Conservation (phyloP, 2,329 filamentous ascomycete genomes). For the Colletotrichum endophyticum region DNA sequence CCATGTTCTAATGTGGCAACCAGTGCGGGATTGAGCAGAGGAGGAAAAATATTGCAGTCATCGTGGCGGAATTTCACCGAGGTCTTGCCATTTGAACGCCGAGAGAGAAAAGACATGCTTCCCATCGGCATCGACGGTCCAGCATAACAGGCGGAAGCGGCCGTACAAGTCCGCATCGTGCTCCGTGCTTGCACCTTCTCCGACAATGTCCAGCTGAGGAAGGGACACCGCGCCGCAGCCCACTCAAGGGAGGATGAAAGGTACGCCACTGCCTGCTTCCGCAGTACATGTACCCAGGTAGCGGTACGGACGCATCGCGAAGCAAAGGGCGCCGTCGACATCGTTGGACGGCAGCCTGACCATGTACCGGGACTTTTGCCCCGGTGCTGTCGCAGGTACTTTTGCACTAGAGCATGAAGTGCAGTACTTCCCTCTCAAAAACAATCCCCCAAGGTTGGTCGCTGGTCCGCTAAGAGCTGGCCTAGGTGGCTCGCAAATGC, state of each 20-base stretch:
- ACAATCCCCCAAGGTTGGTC: not conserved
- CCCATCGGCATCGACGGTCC: not conserved
- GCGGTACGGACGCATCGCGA: not conserved
- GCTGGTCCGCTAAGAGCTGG: not conserved
- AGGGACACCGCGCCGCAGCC: not conserved
- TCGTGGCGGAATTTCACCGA: conserved; percentile 7
- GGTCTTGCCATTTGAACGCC: not conserved
- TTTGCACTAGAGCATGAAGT: not conserved
- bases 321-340: not conserved
- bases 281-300: not conserved
- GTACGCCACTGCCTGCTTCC: not conserved
- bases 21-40: not conserved
- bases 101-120: not conserved
- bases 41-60: not conserved
- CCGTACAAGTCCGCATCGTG: not conserved
- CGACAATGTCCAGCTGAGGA: not conserved
- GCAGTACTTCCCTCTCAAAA: not conserved
- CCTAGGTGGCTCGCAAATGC: not conserved
- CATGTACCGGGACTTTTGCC: not conserved
- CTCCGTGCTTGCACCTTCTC: not conserved
- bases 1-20: not conserved
- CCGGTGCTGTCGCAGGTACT: not conserved
- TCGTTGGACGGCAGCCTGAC: not conserved
- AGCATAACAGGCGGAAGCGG: not conserved
- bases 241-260: not conserved